These are phyloP conservation scores for Neotropicomus parvogracilis DNA, from an alignment of 1,284 basidiomycete genomes.

Conservation along the genomic window DNA sequence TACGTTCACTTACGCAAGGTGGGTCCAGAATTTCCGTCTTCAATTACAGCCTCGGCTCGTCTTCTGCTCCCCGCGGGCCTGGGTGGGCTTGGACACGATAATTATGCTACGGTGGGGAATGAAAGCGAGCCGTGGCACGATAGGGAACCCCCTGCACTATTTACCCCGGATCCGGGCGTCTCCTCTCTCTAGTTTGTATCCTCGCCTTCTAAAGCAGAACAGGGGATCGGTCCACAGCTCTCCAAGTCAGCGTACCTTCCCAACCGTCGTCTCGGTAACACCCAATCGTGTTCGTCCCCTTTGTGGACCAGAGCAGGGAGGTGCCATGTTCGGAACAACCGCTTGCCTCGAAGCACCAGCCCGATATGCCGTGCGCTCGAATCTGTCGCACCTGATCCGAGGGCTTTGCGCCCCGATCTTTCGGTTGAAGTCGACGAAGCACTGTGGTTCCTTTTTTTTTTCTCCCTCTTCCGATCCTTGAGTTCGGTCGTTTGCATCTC, in stretches of 20 bases:
- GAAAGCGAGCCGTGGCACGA: background rate
- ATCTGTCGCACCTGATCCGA: conserved; percentile 20
- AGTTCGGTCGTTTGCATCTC: conserved; percentile 1
- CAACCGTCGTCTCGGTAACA: background rate
- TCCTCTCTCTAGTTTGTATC: conserved; percentile 5
- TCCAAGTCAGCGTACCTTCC: conserved; percentile 5
- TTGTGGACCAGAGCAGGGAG: conserved; percentile 1
- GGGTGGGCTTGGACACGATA: conserved; percentile 1
- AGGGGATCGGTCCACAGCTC: background rate
- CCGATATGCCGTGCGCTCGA: background rate
- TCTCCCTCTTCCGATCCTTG: too few species aligned
- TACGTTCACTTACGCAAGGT: conserved; percentile 12
- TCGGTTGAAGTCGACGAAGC: background rate
- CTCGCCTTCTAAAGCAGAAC: conserved; percentile 8
- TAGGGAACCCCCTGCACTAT: conserved; percentile 1
- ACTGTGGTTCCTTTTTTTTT: background rate
- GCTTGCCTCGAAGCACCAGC: background rate
- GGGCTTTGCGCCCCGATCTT: conserved; percentile 15
- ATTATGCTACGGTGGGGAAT: background rate
- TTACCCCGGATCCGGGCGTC: conserved; percentile 10
- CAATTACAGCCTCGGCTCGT: conserved; percentile 1
- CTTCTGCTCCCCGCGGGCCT: conserved; percentile 13
- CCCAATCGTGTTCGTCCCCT: background rate
- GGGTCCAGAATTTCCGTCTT: conserved; percentile 11
- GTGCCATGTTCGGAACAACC: background rate